These are phyloP conservation scores for Jacaranda mimosifolia DNA, from an alignment of 257 asterid species.

Conservation along the genomic window DNA sequence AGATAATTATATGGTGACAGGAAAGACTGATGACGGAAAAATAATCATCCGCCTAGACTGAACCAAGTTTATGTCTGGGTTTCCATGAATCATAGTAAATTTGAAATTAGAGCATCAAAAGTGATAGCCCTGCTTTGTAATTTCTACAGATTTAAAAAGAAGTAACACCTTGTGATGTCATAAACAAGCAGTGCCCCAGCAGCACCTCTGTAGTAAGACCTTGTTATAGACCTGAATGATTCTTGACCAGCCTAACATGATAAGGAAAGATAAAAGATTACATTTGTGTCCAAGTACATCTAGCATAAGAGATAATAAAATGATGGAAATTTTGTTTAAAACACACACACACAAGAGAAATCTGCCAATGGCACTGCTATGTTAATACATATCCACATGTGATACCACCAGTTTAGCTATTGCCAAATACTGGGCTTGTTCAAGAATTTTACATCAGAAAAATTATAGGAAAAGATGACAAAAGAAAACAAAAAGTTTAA, in stretches of 20 bases:
- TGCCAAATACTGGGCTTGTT: slow-evolving; percentile 1
- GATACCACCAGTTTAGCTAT: neutral
- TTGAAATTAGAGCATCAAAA: neutral
- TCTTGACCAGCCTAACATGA: slow-evolving; percentile 81
- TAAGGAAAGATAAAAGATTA: neutral
- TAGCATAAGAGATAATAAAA: neutral
- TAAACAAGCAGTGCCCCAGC: slow-evolving; percentile 90
- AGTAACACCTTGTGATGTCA: slow-evolving; percentile 76
- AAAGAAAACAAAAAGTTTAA: neutral
- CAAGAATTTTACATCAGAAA: neutral
- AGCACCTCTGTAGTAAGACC: slow-evolving; percentile 91
- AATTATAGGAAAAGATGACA: neutral
- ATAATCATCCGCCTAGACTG: neutral
- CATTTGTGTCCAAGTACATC: neutral
- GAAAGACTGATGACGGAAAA: slow-evolving; percentile 7
- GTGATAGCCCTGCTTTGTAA: neutral
- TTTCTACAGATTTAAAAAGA: neutral
- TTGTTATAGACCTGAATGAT: slow-evolving; percentile 81
- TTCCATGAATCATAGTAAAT: neutral
- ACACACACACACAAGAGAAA: neutral
- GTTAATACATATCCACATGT: neutral
- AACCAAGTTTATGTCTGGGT: neutral
- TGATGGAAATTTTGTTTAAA: neutral
- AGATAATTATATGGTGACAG: neutral
- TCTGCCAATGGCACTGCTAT: neutral